These are phyloP conservation scores for Aspergillus heteromorphus DNA, from an alignment of 495 filamentous ascomycete genomes.

Conservation along the genomic window DNA sequence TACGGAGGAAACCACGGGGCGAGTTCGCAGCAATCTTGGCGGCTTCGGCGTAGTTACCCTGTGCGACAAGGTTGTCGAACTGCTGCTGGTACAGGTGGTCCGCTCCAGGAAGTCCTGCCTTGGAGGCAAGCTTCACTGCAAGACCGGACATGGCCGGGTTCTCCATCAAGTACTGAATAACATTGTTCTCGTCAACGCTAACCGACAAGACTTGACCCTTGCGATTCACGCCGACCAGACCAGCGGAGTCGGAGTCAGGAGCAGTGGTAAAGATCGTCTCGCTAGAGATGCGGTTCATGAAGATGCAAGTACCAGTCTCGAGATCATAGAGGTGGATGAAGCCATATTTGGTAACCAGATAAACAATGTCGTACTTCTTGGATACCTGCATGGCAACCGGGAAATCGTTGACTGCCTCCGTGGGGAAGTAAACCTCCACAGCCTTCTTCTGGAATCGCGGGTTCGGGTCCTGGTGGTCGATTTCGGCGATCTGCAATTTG, in stretches of 20 bases:
- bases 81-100: constrained; percentile 91
- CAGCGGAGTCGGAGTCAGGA: constrained; percentile 73
- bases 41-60: constrained; percentile 76
- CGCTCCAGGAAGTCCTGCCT: constrained; percentile 87
- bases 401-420: constrained; percentile 93
- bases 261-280: constrained; percentile 98
- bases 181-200: constrained; percentile 80
- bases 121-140: constrained; percentile 91
- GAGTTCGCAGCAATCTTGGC: constrained; percentile 96
- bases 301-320: constrained; percentile 94
- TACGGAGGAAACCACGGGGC: constrained; percentile 89
- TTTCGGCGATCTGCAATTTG: constrained; percentile 96
- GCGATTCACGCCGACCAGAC: constrained; percentile 91
- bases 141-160: constrained; percentile 88
- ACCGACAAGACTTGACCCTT: constrained; percentile 96
- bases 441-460: constrained; percentile 88
- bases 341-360: constrained; percentile 96
- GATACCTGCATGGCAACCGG: constrained; percentile 98
- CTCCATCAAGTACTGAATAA: constrained; percentile 90
- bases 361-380: constrained; percentile 89
- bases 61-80: constrained; percentile 75
- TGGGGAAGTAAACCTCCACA: constrained; percentile 95
- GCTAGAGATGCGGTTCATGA: constrained; percentile 99
- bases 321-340: constrained; percentile 99
- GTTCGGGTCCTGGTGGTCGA: constrained; percentile 87